Percentiles rank a stretch among this genome's conserved stretches.
Conservation (phyloP, 371 early-diverging fungal species). For the Apophysomyces trapeziformis region DNA sequence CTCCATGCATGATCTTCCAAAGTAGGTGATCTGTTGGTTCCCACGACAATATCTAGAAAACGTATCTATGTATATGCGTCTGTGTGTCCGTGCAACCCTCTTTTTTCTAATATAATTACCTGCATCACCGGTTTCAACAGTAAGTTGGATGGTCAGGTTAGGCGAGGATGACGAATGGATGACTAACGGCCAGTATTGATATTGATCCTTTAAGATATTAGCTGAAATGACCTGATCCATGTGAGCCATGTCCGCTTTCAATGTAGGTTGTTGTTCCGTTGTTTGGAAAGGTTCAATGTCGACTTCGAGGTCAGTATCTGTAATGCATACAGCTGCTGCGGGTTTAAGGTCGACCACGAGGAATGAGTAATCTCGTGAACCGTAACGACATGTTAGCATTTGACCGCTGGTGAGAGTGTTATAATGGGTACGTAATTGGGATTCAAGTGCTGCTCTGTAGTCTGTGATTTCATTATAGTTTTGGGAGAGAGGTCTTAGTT, state of each 20-base stretch:
- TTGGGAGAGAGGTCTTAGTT: slow-evolving; percentile 60
- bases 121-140: slow-evolving; percentile 40
- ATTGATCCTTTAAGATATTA: slow-evolving; percentile 21
- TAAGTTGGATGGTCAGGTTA: slow-evolving; percentile 18
- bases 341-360: slow-evolving; percentile 75
- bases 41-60: slow-evolving; percentile 40
- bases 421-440: slow-evolving; percentile 74
- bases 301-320: slow-evolving; percentile 87
- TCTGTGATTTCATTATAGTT: slow-evolving; percentile 71
- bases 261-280: not conserved
- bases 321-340: slow-evolving; percentile 64
- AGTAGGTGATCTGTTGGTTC: slow-evolving; percentile 29
- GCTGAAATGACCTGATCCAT: slow-evolving; percentile 4
- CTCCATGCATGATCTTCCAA: slow-evolving; percentile 45
- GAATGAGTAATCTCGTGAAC: slow-evolving; percentile 58
- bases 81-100: not conserved
- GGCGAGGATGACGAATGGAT: not conserved
- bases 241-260: not conserved
- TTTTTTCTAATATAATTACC: slow-evolving; percentile 26
- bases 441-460: slow-evolving; percentile 74
- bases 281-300: slow-evolving; percentile 68
- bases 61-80: not conserved
- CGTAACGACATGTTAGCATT: slow-evolving; percentile 64
- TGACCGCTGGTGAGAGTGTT: slow-evolving; percentile 76
- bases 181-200: slow-evolving; percentile 40